phyloP scores from a whole-genome alignment of 495 filamentous ascomycete species.

The Staphylotrichum longicolle region DNA sequence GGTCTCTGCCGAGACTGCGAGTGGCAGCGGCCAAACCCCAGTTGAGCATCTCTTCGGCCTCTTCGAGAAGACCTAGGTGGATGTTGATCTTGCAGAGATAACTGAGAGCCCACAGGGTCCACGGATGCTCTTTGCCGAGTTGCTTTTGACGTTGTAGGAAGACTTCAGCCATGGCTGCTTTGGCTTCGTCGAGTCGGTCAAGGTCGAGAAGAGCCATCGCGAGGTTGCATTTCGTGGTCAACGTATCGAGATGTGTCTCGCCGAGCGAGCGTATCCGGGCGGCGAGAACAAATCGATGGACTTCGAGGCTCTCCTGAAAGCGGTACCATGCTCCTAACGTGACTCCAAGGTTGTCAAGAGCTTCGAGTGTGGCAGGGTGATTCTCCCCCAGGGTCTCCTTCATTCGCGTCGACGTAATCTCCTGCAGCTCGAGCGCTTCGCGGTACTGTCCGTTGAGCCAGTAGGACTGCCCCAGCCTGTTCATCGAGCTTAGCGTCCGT shows the following conservation, averaged over 20 bases:
- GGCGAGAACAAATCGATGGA: no score
- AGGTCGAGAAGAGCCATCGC: no score
- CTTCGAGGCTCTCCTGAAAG: no score
- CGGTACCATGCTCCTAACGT: no score
- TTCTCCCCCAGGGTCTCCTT: no score
- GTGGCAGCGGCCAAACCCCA: not conserved
- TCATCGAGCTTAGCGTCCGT: not conserved
- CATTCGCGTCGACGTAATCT: not conserved
- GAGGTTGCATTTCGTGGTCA: no score
- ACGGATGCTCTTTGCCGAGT: not conserved
- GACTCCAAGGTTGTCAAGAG: no score
- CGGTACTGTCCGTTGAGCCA: not conserved
- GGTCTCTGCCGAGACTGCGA: not conserved
- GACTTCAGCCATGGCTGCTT: not conserved
- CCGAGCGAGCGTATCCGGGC: no score
- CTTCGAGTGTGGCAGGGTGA: no score
- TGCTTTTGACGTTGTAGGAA: not conserved
- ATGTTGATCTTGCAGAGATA: constrained; percentile 3
- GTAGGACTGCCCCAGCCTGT: not conserved
- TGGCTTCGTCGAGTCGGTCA: not conserved
- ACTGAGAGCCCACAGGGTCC: constrained; percentile 4
- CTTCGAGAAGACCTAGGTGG: not conserved
- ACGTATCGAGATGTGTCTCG: no score
- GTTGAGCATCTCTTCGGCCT: not conserved
- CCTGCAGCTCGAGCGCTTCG: not conserved